Percentiles rank a stretch among this genome's conserved stretches.
Evolutionary conservation across 805 yeast genomes (phyloP).

Genomic region (Clavispora carvajalis): DNA sequence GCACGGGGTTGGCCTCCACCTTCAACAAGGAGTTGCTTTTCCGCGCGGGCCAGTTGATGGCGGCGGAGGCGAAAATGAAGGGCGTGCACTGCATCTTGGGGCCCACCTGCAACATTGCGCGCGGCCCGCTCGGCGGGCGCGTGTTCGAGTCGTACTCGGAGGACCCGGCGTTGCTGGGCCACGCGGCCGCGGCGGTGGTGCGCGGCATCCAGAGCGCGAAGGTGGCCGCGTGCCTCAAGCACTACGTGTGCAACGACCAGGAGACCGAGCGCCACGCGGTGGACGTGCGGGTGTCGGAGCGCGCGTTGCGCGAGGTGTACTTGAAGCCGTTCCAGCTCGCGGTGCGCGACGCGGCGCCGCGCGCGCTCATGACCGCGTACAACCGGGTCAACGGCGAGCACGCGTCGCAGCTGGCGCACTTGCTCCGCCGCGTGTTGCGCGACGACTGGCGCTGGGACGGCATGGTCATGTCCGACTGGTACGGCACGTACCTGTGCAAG

Average conservation of each 20-base stretch:
- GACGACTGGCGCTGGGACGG: conserved; percentile 58
- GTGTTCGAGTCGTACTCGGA: conserved; percentile 60
- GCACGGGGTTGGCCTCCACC: conserved; percentile 55
- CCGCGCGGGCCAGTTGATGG: conserved; percentile 51
- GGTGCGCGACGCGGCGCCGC: conserved; percentile 46
- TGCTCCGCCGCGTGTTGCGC: conserved; percentile 44
- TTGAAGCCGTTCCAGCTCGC: conserved; percentile 61
- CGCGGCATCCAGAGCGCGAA: conserved; percentile 50
- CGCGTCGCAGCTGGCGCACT: conserved; percentile 40
- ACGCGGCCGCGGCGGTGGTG: conserved; percentile 43
- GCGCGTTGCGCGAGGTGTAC: conserved; percentile 64
- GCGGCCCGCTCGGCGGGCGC: conserved; percentile 58
- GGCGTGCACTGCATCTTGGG: conserved; percentile 45
- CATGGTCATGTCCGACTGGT: conserved; percentile 60
- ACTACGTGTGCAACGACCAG: conserved; percentile 58
- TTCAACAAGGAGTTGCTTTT: conserved; percentile 46
- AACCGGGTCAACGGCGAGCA: conserved; percentile 61
- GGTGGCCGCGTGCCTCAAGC: conserved; percentile 55
- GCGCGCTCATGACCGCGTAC: conserved; percentile 56
- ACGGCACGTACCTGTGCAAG: conserved; percentile 46
- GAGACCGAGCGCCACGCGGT: conserved; percentile 50
- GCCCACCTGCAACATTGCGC: conserved; percentile 45
- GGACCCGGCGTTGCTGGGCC: conserved; percentile 50
- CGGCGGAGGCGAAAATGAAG: conserved; percentile 48
- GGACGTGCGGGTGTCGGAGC: conserved; percentile 46